Evolutionary conservation across 441 rosid genomes (phyloP).

Genomic region (Arabidopsis hybrid): DNA sequence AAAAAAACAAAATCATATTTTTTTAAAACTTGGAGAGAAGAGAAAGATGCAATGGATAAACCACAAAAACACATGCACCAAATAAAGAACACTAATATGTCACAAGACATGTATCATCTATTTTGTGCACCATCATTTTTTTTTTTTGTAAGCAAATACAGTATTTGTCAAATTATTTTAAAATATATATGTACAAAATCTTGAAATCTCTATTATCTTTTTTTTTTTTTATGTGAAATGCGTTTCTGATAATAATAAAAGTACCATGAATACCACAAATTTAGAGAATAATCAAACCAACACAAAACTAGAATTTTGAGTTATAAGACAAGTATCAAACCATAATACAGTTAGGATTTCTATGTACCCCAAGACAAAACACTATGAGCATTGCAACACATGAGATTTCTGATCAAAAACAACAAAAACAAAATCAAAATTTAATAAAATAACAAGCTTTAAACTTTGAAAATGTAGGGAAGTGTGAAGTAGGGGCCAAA

Average conservation of each 20-base stretch:
- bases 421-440: neutral
- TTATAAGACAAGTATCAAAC: constrained; percentile 26
- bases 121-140: neutral
- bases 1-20: neutral
- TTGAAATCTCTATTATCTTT: no score
- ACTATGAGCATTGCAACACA: constrained; percentile 14
- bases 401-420: neutral
- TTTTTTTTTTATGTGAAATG: no score
- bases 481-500: constrained; percentile 28
- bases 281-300: neutral
- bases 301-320: neutral
- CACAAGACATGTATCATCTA: neutral
- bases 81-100: constrained; percentile 4
- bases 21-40: neutral
- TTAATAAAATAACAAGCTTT: neutral
- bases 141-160: neutral
- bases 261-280: neutral
- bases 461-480: constrained; percentile 3
- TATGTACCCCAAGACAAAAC: constrained; percentile 15
- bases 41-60: constrained; percentile 31
- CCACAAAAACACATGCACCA: constrained; percentile 19
- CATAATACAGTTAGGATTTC: constrained; percentile 15
- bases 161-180: neutral
- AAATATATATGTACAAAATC: no score
- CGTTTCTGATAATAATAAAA: no score